phyloP scores from a whole-genome alignment of 495 filamentous ascomycete genomes.

The Extremus antarcticus region DNA sequence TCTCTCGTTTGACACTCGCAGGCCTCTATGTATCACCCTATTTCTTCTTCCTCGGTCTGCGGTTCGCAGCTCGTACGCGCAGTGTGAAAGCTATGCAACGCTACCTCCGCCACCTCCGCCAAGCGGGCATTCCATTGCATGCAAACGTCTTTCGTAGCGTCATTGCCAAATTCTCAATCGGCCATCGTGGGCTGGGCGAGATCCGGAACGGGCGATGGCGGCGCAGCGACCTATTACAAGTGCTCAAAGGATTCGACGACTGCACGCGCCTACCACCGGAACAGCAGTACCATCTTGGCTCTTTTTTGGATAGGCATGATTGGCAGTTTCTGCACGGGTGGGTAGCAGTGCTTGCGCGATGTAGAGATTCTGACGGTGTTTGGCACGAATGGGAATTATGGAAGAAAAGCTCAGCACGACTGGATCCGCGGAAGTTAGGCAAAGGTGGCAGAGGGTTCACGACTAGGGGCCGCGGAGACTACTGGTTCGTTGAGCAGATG shows the following conservation, averaged over 20 bases:
- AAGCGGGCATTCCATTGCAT: neutral
- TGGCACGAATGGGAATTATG: conserved; percentile 22
- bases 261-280: conserved; percentile 7
- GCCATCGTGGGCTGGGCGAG: conserved; percentile 20
- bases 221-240: conserved; percentile 16
- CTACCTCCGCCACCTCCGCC: conserved; percentile 14
- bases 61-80: conserved; percentile 20
- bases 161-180: conserved; percentile 24
- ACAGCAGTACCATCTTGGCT: conserved; percentile 18
- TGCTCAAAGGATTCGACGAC: conserved; percentile 20
- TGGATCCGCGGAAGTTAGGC: neutral
- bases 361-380: conserved; percentile 8
- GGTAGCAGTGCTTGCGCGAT: conserved; percentile 22
- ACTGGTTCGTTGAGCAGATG: conserved; percentile 25
- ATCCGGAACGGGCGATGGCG: conserved; percentile 24
- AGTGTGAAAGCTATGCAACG: conserved; percentile 16
- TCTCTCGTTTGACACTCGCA: conserved; percentile 11
- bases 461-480: conserved; percentile 15
- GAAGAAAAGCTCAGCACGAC: conserved; percentile 5
- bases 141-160: conserved; percentile 18
- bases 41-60: conserved; percentile 14
- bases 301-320: conserved; percentile 14
- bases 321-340: conserved; percentile 23
- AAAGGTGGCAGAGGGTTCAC: neutral
- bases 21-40: conserved; percentile 6